These are phyloP conservation scores for Diaporthe nobilis DNA, from an alignment of 2,329 filamentous ascomycete species.

Conservation along the genomic window DNA sequence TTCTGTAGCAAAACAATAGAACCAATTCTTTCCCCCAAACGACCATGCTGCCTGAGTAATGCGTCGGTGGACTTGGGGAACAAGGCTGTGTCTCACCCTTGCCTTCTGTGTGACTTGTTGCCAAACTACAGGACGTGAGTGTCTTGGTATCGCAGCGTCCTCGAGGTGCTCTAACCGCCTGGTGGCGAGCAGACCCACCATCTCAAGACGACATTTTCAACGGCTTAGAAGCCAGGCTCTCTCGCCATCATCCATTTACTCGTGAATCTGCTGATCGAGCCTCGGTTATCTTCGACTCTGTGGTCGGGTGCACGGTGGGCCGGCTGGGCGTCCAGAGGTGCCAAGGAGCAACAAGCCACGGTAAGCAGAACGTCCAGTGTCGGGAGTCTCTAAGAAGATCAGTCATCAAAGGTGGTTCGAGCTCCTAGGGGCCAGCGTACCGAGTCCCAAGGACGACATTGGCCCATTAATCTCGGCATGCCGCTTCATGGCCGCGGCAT, in stretches of 20 bases:
- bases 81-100: background rate
- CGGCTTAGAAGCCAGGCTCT: background rate
- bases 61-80: background rate
- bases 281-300: background rate
- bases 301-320: background rate
- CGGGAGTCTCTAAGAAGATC: background rate
- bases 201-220: background rate
- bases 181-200: no score
- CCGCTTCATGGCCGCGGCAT: background rate
- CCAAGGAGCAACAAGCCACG: background rate
- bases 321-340: no score
- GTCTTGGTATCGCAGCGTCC: no score
- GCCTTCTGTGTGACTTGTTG: background rate
- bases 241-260: no score
- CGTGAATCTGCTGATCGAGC: background rate
- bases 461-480: background rate
- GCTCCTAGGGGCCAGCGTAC: background rate
- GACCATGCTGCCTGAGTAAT: background rate
- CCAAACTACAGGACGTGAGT: background rate
- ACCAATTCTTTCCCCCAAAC: no score
- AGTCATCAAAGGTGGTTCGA: background rate
- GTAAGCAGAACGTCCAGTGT: no score
- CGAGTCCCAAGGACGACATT: background rate
- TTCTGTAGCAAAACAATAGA: background rate
- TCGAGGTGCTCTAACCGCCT: background rate